phyloP scores from a whole-genome alignment of 2,329 filamentous ascomycete genomes.

The Ophiocordyceps camponoti-floridani region DNA sequence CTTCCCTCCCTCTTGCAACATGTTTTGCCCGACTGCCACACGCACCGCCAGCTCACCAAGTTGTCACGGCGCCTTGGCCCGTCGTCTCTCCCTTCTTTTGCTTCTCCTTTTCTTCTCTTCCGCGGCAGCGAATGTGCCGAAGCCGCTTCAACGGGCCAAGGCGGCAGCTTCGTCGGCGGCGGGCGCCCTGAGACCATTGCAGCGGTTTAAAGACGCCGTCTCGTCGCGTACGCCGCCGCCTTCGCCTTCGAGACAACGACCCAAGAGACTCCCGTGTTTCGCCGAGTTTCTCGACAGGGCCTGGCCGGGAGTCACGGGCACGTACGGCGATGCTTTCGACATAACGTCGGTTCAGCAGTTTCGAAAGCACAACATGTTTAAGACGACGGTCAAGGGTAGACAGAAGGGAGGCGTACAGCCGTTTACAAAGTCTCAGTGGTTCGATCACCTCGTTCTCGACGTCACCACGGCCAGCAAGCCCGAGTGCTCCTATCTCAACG shows the following conservation, averaged over 20 bases:
- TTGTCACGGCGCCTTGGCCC: no score
- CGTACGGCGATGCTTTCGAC: background rate
- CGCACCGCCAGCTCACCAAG: no score
- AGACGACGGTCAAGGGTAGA: background rate
- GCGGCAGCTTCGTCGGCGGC: background rate
- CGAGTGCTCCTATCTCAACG: no score
- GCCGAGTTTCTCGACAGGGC: background rate
- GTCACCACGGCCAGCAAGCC: no score
- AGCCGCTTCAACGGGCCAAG: background rate
- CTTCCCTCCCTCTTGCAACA: no score
- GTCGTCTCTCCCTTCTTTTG: no score
- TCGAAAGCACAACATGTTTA: background rate
- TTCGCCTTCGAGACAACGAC: background rate
- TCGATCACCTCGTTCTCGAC: no score
- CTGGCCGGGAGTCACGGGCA: background rate
- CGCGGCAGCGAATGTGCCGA: background rate
- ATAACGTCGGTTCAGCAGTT: background rate
- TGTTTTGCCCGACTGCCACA: no score
- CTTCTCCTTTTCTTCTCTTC: no score
- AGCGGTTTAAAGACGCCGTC: background rate
- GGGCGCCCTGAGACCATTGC: background rate
- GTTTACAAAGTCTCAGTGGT: no score
- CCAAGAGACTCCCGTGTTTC: background rate
- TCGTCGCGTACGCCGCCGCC: background rate
- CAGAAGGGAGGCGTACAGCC: background rate